Evolutionary conservation across 768 basidiomycete species (phyloP).

Genomic region (Leccinum arenicola): DNA sequence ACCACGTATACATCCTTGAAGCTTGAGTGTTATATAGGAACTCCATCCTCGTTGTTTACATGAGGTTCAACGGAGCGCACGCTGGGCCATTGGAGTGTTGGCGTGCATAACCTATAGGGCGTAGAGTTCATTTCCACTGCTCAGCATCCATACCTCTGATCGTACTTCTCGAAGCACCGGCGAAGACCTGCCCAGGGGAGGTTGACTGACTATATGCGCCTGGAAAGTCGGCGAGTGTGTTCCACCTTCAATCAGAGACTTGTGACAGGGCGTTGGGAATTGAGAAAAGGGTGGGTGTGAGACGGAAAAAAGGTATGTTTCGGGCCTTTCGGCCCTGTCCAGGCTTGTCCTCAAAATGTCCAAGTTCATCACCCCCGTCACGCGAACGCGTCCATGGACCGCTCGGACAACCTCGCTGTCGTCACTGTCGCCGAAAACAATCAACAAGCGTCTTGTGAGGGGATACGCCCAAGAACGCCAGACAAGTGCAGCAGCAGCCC

Average conservation of each 20-base stretch:
- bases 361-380: slow-evolving; percentile 20
- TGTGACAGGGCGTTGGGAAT: not conserved
- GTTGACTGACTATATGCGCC: not conserved
- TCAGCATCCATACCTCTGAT: not conserved
- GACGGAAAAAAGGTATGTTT: not conserved
- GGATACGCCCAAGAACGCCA: slow-evolving; percentile 21
- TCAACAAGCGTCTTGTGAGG: slow-evolving; percentile 2
- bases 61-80: not conserved
- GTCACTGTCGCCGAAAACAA: not conserved
- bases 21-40: slow-evolving; percentile 2
- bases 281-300: not conserved
- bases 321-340: not conserved
- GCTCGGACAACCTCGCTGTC: slow-evolving; percentile 5
- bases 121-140: not conserved
- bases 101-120: not conserved
- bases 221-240: not conserved
- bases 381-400: slow-evolving; percentile 17
- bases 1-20: not conserved
- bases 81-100: not conserved
- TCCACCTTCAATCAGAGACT: not conserved
- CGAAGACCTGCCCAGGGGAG: not conserved
- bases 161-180: too few relatives aligned
- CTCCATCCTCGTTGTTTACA: not conserved
- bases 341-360: slow-evolving; percentile 14
- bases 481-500: slow-evolving; percentile 23